These are phyloP conservation scores for Piper longum DNA, from an alignment of 164 flowering plant species.

Conservation along the genomic window DNA sequence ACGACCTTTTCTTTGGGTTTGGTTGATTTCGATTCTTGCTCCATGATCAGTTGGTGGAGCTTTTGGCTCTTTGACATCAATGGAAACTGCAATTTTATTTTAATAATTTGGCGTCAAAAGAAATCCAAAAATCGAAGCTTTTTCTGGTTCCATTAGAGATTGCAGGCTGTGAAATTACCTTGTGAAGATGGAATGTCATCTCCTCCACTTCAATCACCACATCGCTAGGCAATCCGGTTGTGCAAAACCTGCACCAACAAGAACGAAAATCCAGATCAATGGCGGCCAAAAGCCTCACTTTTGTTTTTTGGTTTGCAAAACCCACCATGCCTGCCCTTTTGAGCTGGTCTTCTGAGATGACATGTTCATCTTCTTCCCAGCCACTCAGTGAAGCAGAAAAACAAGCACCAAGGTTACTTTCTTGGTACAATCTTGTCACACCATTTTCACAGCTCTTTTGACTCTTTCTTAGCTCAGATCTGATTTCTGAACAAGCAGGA, in stretches of 20 bases:
- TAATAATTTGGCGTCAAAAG: background rate
- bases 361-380: conserved; percentile 15
- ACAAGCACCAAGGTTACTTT: background rate
- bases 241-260: conserved; percentile 60
- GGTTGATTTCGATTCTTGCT: conserved; percentile 29
- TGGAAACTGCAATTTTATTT: conserved; percentile 41
- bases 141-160: background rate
- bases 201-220: conserved; percentile 66
- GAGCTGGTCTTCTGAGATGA: conserved; percentile 47
- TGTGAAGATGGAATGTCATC: conserved; percentile 84
- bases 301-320: background rate
- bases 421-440: background rate
- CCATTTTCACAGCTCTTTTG: background rate
- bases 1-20: background rate
- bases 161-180: conserved; percentile 23
- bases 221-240: conserved; percentile 92
- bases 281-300: too few relatives aligned
- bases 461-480: background rate
- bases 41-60: conserved; percentile 46
- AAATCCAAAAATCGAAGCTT: background rate
- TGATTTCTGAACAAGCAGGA: background rate
- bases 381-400: background rate
- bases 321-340: conserved; percentile 91
- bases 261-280: background rate
- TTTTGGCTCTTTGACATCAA: conserved; percentile 62